Conservation (phyloP, 2,329 filamentous ascomycete genomes). For the Claviceps humidiphila region DNA sequence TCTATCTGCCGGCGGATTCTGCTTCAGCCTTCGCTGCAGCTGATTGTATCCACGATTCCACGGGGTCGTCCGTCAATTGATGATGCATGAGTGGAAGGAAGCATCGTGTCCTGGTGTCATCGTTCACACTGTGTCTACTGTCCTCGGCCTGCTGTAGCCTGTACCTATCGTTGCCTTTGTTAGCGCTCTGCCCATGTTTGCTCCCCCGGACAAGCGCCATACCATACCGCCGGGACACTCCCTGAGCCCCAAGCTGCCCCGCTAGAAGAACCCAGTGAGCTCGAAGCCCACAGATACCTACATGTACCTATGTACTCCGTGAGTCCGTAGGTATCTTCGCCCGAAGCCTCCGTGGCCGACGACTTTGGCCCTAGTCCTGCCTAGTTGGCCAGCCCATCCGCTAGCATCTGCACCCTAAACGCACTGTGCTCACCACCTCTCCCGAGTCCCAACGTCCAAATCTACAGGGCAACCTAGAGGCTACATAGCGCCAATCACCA, state of each 20-base stretch:
- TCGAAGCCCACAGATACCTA: neutral
- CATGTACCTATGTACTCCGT: neutral
- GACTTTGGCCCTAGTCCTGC: neutral
- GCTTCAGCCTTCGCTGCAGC: neutral
- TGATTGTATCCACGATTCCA: neutral
- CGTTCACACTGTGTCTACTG: neutral
- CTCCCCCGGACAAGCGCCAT: neutral
- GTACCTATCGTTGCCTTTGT: neutral
- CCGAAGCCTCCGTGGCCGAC: neutral
- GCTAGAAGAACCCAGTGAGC: neutral
- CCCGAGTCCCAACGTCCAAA: neutral
- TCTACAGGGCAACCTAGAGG: neutral
- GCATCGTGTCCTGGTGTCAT: neutral
- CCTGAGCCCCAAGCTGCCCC: neutral
- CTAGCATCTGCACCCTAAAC: neutral
- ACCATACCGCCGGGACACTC: neutral
- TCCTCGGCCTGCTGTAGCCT: no score
- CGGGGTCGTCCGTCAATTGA: neutral
- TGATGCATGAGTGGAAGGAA: neutral
- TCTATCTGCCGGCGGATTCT: slow-evolving; percentile 3
- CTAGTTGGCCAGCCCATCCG: neutral
- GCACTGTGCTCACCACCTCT: neutral
- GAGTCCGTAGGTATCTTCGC: neutral
- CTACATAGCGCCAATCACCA: neutral
- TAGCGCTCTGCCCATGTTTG: neutral